Base-by-base conservation (phyloP, 441 rosid genomes). In the Flueggea neowawraea region DNA sequence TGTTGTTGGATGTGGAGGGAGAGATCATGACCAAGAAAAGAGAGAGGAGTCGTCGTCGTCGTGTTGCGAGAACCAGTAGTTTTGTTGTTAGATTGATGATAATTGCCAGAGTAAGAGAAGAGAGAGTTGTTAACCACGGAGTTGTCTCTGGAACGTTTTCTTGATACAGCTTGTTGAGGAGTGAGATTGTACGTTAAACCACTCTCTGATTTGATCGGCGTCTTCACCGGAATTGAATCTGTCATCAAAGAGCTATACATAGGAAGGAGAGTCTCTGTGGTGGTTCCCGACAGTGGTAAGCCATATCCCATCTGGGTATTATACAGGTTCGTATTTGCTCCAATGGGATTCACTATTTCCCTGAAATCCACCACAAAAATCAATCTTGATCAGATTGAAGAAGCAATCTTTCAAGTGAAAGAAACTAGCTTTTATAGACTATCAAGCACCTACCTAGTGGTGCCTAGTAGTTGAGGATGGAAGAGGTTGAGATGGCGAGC, bases 141-240 rank as follows among this genome's bases (percentile, higher is more conserved):
- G 13, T 71, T 79, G 4, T 87, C 91, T 73, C 95, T 82, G 6
- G 84, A 48, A 32, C 97, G 90, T 73, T 90, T 90, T 63, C 95
- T 80, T 4, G 84, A 60, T 0, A 59, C 62, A 11, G 69, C 67
- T 8, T 74, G 57, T 51, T 45, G 50, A 8, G 73, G 73, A 2
- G 41, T 8, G 6, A 33, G 78, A 64, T 69, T 73, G 72, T 81
- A 75, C 28, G 92, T 77, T n/a, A 87, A 58, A 17, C 80, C 84
- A 54, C 95, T 90, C 22, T 84, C 90, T 10, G 90, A 80, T 33
- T 90, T 85, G 52, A 90, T 71, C 9, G 74, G 73, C 4, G 75
- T 64, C 56, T 78, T 83, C 13, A 75, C 79, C 45, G 69, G 72
- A 55, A 78, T 43, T 14, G 84, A 66, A 5, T 78, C 88, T 0